Base-by-base conservation (phyloP, 805 yeast species). In the Ogataea degrootiae region DNA sequence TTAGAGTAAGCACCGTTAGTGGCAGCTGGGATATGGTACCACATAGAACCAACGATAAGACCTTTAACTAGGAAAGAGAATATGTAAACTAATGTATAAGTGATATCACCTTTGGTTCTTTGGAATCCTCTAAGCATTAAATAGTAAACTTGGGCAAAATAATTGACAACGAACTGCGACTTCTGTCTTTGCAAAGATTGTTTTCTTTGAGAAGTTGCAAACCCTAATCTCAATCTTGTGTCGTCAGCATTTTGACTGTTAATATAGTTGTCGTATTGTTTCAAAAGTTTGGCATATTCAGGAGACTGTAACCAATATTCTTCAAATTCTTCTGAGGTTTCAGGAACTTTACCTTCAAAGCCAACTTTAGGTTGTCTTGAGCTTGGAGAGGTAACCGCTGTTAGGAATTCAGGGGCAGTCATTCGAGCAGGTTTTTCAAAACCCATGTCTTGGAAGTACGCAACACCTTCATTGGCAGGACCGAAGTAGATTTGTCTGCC, bases 321-420 rank as follows among this genome's bases (percentile, higher is more conserved):
- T 61, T 81, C 83, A 54, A 82, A 82, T 53, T 81, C 86, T 19
- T 66, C 63, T 22, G 85, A 73, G 22, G 83, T 69, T 47, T 72
- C 68, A 33, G 87, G 87, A 34, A 81, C 79, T 50, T 68, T 73
- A 38, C 68, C 67, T 59, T 80, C 85, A 55, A 54, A 79, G 19
- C 85, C 87, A 14, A 74, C 72, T 52, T 63, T 68, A 39, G 68
- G 54, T 33, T 68, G 60, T 68, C 86, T 74, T 52, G 82, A 84
- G 33, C 74, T 77, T 34, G 83, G 85, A 58, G 82, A 83, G 15
- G 87, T 82, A 46, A 82, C 77, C 8, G 87, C 79, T 22, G 87
- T 82, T 60, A 82, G 75, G 59, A 72, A 82, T 63, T 82, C 87
- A 15, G 87, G 83, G 34, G 87, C 80, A 14, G 85, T 78, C 77